Conservation (phyloP, 345 rosid genomes). For the Pugionium dolabratum region DNA sequence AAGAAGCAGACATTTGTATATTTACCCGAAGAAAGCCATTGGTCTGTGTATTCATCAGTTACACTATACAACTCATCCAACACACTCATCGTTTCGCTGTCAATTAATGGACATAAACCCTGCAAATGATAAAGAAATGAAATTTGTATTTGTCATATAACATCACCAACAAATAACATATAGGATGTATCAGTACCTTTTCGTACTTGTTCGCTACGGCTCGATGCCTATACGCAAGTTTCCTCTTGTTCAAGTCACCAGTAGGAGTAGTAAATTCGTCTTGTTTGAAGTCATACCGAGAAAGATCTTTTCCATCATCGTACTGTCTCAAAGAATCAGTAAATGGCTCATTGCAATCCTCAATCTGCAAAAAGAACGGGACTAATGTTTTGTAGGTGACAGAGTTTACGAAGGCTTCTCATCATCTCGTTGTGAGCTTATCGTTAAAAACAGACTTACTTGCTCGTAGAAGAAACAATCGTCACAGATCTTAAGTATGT, state of each 20-base stretch:
- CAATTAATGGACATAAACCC: conserved; percentile 63
- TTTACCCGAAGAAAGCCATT: conserved; percentile 87
- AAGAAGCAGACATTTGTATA: conserved; percentile 17
- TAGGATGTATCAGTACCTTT: conserved; percentile 46
- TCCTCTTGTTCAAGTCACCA: conserved; percentile 67
- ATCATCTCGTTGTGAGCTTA: neutral
- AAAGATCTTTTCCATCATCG: conserved; percentile 73
- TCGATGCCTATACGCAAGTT: conserved; percentile 76
- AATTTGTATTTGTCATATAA: conserved; percentile 1
- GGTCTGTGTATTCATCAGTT: conserved; percentile 79
- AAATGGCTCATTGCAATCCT: conserved; percentile 76
- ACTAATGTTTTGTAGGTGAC: conserved; percentile 4
- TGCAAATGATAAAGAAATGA: conserved; percentile 33
- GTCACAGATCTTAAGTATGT: conserved; percentile 72
- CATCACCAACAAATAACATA: conserved; percentile 4
- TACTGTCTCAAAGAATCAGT: conserved; percentile 58
- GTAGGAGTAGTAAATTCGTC: conserved; percentile 60
- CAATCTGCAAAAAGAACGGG: conserved; percentile 54
- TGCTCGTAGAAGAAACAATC: conserved; percentile 75
- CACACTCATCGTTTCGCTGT: conserved; percentile 45
- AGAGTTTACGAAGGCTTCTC: conserved; percentile 2
- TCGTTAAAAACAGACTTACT: conserved; percentile 36
- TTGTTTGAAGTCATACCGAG: conserved; percentile 60
- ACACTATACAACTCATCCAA: conserved; percentile 67
- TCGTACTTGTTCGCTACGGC: conserved; percentile 54